Evolutionary conservation across 495 filamentous ascomycete genomes (phyloP), one percentile per base, ranked within the genome.

Genomic region (Penicillium pancosmium): DNA sequence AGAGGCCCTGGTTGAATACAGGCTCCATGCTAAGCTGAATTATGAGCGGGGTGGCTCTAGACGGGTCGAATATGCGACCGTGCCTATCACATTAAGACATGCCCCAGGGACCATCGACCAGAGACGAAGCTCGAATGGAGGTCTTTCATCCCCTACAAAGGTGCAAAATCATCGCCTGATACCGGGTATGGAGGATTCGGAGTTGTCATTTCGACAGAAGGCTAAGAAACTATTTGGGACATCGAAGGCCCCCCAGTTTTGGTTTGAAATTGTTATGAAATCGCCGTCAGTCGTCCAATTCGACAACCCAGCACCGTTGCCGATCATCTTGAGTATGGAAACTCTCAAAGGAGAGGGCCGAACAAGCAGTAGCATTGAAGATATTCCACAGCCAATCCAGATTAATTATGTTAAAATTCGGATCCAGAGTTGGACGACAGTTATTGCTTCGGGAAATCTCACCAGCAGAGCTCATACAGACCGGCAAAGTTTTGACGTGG

Each of bases 1-100:
- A 8, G 50, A 62, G 16, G 56, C 54, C 11, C 47, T 57, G n/a
- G 56, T 68, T 12, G 62, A 68, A 34, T 68, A 68, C 27, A 51
- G 54, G 12, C 49, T 68, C 8, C 41, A 60, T 23, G 59, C 59
- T 38, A 12, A 27, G n/a, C 52, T 68, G 9, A 34, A 48, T 18
- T 65, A 64, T 61, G 49, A 25, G 9, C 53, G 46, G 11, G 56
- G 52, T 0, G 54, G 62, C 27, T 54, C 46, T 4, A 27, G 15
- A 23, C 41, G 48, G 36, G 49, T 16, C 12, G 15, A 34, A 11
- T 57, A 21, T 5, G 56, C 62, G n/a, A 64, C 58, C 15, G 7
- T 16, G 4, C 61, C 65, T 6, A 51, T 68, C 18, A 54, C 33
- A 1, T 23, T 68, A 3, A 40, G 50, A 34, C 59, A 52, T 31